These are phyloP conservation scores for Boechera stricta DNA, from an alignment of 345 rosid species.

Conservation along the genomic window DNA sequence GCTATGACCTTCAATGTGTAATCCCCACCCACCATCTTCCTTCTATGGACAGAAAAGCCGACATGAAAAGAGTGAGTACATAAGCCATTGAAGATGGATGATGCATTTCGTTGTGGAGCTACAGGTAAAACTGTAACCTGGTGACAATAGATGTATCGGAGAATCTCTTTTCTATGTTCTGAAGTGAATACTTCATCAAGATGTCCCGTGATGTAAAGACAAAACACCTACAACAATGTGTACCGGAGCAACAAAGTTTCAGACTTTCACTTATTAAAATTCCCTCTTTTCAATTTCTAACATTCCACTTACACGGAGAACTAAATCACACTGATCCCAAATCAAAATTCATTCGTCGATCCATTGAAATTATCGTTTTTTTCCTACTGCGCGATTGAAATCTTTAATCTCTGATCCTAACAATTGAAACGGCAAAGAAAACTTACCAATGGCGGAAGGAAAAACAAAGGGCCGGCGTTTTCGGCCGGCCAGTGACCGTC, in stretches of 20 bases:
- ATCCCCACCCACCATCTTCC: constrained; percentile 70
- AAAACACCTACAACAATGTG: constrained; percentile 42
- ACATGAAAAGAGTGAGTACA: not conserved
- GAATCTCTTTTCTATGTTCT: constrained; percentile 49
- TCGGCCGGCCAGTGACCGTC: constrained; percentile 60
- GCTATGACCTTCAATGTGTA: constrained; percentile 63
- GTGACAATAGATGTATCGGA: constrained; percentile 51
- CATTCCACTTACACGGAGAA: not conserved
- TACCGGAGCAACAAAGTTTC: not conserved
- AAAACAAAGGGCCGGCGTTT: constrained; percentile 51
- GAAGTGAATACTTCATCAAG: constrained; percentile 44
- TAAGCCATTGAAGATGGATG: not conserved
- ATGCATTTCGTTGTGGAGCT: not conserved
- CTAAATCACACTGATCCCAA: constrained; percentile 2
- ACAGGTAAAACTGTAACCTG: constrained; percentile 33
- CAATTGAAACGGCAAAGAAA: not conserved
- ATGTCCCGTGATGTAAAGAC: constrained; percentile 50
- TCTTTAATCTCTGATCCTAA: not conserved
- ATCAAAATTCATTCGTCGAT: not conserved
- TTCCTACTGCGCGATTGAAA: not conserved
- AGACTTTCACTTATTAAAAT: not conserved
- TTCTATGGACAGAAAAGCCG: constrained; percentile 32
- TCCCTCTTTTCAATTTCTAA: not conserved
- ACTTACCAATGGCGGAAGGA: constrained; percentile 51
- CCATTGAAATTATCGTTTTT: not conserved